Evolutionary conservation across 2,329 filamentous ascomycete genomes (phyloP).

Genomic region (Mollisia scopiformis): DNA sequence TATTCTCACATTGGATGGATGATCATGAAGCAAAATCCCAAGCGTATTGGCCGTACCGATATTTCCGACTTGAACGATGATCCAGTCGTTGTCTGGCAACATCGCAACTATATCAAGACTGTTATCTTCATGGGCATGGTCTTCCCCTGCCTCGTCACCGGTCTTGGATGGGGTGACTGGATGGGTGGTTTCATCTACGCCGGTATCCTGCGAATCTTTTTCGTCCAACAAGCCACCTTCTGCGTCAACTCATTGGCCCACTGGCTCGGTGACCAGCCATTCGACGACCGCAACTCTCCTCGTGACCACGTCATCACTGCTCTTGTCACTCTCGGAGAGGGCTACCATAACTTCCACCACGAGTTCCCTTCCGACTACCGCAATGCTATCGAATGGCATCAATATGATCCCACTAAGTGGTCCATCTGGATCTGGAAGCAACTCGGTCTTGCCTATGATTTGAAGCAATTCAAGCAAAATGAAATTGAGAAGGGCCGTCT

Average conservation of each 20-base stretch:
- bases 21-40: slow-evolving; percentile 92
- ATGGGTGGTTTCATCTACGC: slow-evolving; percentile 81
- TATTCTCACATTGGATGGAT: slow-evolving; percentile 91
- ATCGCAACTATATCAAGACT: slow-evolving; percentile 82
- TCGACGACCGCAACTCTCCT: slow-evolving; percentile 90
- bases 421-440: slow-evolving; percentile 84
- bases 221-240: slow-evolving; percentile 91
- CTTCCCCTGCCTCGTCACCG: slow-evolving; percentile 75
- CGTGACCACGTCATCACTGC: slow-evolving; percentile 88
- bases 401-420: slow-evolving; percentile 94
- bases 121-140: slow-evolving; percentile 77
- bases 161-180: slow-evolving; percentile 81
- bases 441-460: slow-evolving; percentile 80
- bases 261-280: slow-evolving; percentile 90
- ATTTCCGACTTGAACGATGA: slow-evolving; percentile 89
- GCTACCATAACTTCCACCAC: slow-evolving; percentile 96
- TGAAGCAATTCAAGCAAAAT: slow-evolving; percentile 90
- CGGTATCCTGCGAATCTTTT: slow-evolving; percentile 84
- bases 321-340: slow-evolving; percentile 82
- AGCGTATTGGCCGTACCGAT: slow-evolving; percentile 84
- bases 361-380: slow-evolving; percentile 93
- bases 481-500: slow-evolving; percentile 92
- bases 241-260: slow-evolving; percentile 91
- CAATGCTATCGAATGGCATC: slow-evolving; percentile 88
- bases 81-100: slow-evolving; percentile 83